These are phyloP conservation scores for Lunularia cruciata DNA, from an alignment of 225 moss, liverwort and hornwort genomes.

Conservation along the genomic window DNA sequence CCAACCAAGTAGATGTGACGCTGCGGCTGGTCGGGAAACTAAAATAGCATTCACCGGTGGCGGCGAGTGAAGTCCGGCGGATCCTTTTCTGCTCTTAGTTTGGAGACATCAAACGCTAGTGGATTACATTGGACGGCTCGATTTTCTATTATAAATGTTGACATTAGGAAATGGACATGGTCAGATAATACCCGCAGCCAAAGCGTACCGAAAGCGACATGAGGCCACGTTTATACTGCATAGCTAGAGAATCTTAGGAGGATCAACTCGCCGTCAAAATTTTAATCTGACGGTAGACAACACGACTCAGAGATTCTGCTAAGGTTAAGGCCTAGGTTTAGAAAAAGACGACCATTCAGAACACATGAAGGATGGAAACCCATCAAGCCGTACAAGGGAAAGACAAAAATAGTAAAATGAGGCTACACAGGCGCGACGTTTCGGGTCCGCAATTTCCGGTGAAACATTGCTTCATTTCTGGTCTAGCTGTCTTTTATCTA, in stretches of 20 bases:
- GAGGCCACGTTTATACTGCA: neutral
- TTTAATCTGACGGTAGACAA: neutral
- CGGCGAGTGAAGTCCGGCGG: neutral
- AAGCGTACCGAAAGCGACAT: neutral
- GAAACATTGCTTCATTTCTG: neutral
- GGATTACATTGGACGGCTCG: neutral
- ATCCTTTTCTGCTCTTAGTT: neutral
- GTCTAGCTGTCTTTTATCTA: neutral
- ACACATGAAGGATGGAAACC: too few relatives aligned
- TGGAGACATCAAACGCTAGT: neutral
- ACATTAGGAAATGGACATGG: neutral
- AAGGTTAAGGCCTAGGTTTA: neutral
- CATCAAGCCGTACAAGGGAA: too few relatives aligned
- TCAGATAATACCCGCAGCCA: conserved; percentile 3
- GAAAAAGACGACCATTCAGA: too few relatives aligned
- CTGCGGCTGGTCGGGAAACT: neutral
- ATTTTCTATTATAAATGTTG: neutral
- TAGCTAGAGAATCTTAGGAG: neutral
- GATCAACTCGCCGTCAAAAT: neutral
- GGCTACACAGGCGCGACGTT: conserved; percentile 1
- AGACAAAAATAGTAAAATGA: too few relatives aligned
- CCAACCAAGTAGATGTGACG: neutral
- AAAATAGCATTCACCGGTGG: neutral
- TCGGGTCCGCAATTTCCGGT: neutral
- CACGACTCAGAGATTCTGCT: neutral